phyloP scores from a whole-genome alignment of 2,329 filamentous ascomycete genomes.

The Penicillium sp. region DNA sequence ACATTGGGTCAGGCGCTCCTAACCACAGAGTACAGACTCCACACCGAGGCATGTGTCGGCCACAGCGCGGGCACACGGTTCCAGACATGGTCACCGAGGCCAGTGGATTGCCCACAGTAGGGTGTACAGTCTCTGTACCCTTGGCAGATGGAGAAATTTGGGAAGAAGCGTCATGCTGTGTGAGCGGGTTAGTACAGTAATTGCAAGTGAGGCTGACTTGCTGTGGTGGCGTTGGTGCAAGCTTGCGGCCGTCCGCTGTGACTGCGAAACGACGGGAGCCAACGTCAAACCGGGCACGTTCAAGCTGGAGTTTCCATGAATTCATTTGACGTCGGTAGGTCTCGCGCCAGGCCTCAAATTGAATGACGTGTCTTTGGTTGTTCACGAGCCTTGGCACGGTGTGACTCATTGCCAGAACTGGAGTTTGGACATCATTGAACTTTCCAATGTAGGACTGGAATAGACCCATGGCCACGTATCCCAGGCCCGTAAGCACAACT shows the following conservation, averaged over 20 bases:
- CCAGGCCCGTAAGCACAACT: constrained; percentile 62
- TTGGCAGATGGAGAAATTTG: constrained; percentile 28
- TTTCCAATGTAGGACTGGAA: constrained; percentile 62
- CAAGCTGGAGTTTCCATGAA: constrained; percentile 61
- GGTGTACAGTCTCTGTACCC: constrained; percentile 35
- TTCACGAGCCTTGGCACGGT: constrained; percentile 61
- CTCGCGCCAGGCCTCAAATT: constrained; percentile 63
- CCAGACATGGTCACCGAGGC: constrained; percentile 44
- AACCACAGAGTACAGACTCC: constrained; percentile 65
- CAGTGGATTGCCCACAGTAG: constrained; percentile 39
- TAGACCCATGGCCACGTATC: constrained; percentile 59
- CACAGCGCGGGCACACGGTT: constrained; percentile 63
- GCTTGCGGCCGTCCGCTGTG: constrained; percentile 51
- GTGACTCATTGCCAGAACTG: constrained; percentile 61
- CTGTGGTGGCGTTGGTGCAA: constrained; percentile 53
- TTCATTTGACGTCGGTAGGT: constrained; percentile 64
- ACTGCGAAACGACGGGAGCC: constrained; percentile 57
- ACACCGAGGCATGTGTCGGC: constrained; percentile 64
- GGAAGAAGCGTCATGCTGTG: constrained; percentile 45
- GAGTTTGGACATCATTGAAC: constrained; percentile 64
- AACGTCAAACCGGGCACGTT: constrained; percentile 62
- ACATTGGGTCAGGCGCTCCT: constrained; percentile 58
- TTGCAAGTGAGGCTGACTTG: constrained; percentile 62
- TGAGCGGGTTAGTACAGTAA: constrained; percentile 61
- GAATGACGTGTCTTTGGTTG: constrained; percentile 53